Conservation (phyloP, 768 basidiomycete species). For the Dioszegia aurantiaca region DNA sequence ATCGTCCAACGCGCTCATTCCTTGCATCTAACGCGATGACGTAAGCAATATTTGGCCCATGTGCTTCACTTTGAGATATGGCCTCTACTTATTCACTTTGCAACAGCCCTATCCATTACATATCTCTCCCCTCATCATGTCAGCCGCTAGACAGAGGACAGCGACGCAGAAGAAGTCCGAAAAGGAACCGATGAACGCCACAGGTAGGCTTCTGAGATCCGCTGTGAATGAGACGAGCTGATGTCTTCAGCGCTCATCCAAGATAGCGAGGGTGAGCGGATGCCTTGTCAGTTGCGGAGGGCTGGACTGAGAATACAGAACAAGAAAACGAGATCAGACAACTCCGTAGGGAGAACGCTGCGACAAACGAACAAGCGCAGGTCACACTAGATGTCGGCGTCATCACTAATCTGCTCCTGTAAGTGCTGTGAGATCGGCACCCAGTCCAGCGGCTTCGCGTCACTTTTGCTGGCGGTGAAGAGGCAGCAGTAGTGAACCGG, state of each 20-base stretch:
- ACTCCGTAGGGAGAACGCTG: conserved; percentile 22
- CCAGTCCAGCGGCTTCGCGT: not conserved
- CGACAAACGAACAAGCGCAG: conserved; percentile 26
- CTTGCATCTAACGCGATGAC: not conserved
- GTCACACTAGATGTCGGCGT: conserved; percentile 32
- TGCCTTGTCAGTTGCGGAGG: not conserved
- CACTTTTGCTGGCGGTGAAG: too few relatives aligned
- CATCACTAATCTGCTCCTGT: conserved; percentile 25
- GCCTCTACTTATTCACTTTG: too few relatives aligned
- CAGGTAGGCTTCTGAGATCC: conserved; percentile 12
- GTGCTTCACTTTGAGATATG: too few relatives aligned
- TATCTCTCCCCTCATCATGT: not conserved
- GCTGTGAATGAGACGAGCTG: not conserved
- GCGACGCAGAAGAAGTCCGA: conserved; percentile 20
- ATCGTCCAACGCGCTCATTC: not conserved
- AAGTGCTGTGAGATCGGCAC: too few relatives aligned
- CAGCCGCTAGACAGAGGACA: conserved; percentile 21
- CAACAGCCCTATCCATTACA: too few relatives aligned
- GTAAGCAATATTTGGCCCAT: not conserved
- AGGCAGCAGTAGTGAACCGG: too few relatives aligned
- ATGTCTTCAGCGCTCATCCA: conserved; percentile 14
- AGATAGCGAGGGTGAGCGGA: conserved; percentile 18
- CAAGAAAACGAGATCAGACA: conserved; percentile 35
- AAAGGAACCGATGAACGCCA: conserved; percentile 5
- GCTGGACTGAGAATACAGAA: conserved; percentile 18